Base-by-base conservation (phyloP, 257 asterid species). In the Fraxinus anomala region DNA sequence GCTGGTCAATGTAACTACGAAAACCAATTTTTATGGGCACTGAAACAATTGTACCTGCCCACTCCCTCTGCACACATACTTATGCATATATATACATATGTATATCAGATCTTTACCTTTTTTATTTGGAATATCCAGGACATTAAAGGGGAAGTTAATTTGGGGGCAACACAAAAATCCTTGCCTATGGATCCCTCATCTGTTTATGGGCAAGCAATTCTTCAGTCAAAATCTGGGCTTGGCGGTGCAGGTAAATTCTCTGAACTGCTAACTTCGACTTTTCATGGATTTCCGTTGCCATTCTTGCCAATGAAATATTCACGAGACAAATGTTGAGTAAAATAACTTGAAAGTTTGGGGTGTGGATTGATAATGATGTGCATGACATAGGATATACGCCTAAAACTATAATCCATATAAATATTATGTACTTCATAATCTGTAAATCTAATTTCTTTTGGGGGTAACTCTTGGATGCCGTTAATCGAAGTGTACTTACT, bases 111-210 rank as follows among this genome's bases (percentile, higher is more conserved):
- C 33, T 81, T 14, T 56, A 26, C 59, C 69, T 24, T 63, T 63
- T 10, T 63, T 6, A 63, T 68, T 76, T 80, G 66, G 70, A 70
- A 82, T 66, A 54, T 84, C 63, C 81, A 95, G 99, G 99, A 93
- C 80, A 87, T 91, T 73, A 95, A 93, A 89, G 61, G 78, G 72
- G 99, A 95, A 80, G 96, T 87, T 65, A 86, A 86, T 85, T 61
- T 95, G 88, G 89, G 97, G 31, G 82, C 82, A 65, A 42, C 85
- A 78, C 98, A 90, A 75, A 95, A 95, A 80, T 91, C 98, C 24
- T 72, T 90, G 79, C 89, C 96, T 26, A 85, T 93, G 96, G 98
- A 95, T 80, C 97, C 97, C 67, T 90, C 97, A 66, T 95, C 99
- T 1, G 86, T 93, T 39, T 95, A 95, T 82, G 97, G 97, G 49